A percentile compares a stretch with the other conserved stretches of the same genome.
These are phyloP conservation scores for Furcasterigmium sp. DNA, from an alignment of 2,329 filamentous ascomycete genomes.

Conservation along the genomic window DNA sequence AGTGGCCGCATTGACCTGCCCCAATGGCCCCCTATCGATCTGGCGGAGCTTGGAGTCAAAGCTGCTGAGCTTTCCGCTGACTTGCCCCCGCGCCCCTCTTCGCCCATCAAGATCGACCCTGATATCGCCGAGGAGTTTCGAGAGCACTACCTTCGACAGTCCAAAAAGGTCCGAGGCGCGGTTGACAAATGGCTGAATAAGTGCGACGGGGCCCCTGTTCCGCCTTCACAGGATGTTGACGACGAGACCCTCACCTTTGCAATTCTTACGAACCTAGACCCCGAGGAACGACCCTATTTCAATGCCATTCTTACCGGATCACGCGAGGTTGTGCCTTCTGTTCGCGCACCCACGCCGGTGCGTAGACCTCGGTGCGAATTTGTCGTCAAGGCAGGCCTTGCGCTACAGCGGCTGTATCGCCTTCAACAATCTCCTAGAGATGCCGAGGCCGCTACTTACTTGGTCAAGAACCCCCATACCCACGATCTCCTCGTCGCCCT, in stretches of 20 bases:
- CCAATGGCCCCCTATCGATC: constrained; percentile 81
- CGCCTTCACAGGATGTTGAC: constrained; percentile 82
- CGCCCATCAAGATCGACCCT: constrained; percentile 74
- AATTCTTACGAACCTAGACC: constrained; percentile 79
- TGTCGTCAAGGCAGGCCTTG: constrained; percentile 67
- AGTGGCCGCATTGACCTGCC: constrained; percentile 84
- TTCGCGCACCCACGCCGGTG: constrained; percentile 64
- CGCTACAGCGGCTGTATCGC: constrained; percentile 81
- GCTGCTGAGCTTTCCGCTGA: constrained; percentile 58
- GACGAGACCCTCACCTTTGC: constrained; percentile 93
- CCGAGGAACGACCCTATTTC: constrained; percentile 73
- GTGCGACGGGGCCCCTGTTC: constrained; percentile 68
- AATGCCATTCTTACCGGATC: constrained; percentile 68
- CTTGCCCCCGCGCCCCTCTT: constrained; percentile 48
- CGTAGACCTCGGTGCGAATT: constrained; percentile 65
- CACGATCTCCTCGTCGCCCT: constrained; percentile 86
- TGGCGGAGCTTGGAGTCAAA: constrained; percentile 56
- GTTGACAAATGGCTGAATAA: constrained; percentile 87
- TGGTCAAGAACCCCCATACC: constrained; percentile 74
- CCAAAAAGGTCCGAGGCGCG: constrained; percentile 84
- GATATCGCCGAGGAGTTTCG: constrained; percentile 92
- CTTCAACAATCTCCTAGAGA: constrained; percentile 70
- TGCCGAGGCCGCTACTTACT: constrained; percentile 78
- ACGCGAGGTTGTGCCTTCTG: constrained; percentile 48
- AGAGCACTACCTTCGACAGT: constrained; percentile 87